Conservation (phyloP, 306 rosid species). For the Vigna nakashimae region DNA sequence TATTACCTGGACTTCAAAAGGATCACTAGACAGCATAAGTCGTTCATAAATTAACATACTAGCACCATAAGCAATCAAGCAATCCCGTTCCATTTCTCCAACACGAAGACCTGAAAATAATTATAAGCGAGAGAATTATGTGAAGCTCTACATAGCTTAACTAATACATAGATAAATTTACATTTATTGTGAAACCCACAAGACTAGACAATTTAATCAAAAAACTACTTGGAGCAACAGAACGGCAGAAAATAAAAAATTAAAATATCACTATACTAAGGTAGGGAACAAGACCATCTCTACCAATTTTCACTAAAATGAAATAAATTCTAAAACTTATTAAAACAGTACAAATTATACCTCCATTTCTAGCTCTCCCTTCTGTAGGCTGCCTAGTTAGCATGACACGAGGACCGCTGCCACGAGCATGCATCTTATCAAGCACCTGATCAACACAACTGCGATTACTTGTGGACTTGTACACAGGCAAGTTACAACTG, state of each 20-base stretch:
- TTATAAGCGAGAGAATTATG: slow-evolving; percentile 16
- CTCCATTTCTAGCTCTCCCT: slow-evolving; percentile 97
- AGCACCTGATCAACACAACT: slow-evolving; percentile 65
- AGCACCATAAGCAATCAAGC: slow-evolving; percentile 96
- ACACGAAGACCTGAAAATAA: slow-evolving; percentile 79
- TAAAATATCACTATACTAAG: background rate
- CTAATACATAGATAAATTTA: too few relatives aligned
- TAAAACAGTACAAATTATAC: slow-evolving; percentile 47
- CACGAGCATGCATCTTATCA: slow-evolving; percentile 99
- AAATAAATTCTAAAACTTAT: slow-evolving; percentile 10
- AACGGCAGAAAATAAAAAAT: slow-evolving; percentile 15
- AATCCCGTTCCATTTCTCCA: slow-evolving; percentile 99
- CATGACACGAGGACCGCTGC: slow-evolving; percentile 75
- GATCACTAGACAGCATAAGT: slow-evolving; percentile 92
- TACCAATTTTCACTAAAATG: slow-evolving; percentile 13
- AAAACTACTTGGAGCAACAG: background rate
- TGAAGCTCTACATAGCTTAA: slow-evolving; percentile 7
- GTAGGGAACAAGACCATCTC: background rate
- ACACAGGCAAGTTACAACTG: background rate
- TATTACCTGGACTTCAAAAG: slow-evolving; percentile 89
- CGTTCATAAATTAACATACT: slow-evolving; percentile 93
- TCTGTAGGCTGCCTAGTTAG: slow-evolving; percentile 94
- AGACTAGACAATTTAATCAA: too few relatives aligned
- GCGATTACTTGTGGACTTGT: slow-evolving; percentile 25
- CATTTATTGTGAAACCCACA: too few relatives aligned